These are phyloP conservation scores for Starmerella gropengiesseri DNA, from an alignment of 805 yeast species.

Conservation along the genomic window DNA sequence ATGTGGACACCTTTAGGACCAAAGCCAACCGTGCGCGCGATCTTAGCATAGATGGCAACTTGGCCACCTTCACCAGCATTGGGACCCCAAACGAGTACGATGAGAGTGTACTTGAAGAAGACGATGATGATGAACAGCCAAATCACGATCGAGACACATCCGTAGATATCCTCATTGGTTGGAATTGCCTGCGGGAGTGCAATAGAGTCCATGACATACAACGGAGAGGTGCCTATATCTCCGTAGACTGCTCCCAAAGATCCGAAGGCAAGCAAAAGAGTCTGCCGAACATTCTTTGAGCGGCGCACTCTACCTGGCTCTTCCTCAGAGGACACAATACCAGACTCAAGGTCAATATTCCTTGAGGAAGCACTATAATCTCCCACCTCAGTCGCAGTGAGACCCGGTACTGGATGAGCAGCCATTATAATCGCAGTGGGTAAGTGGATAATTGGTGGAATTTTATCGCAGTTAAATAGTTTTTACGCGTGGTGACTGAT, in stretches of 20 bases:
- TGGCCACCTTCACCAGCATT: conserved; percentile 56
- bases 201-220: conserved; percentile 31
- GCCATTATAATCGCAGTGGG: no score
- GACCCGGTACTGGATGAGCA: no score
- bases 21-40: conserved; percentile 39
- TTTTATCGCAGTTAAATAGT: neutral
- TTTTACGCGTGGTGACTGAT: no score
- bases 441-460: no score
- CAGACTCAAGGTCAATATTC: no score
- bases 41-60: conserved; percentile 50
- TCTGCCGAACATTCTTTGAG: neutral
- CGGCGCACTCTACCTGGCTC: no score
- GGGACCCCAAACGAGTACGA: conserved; percentile 43
- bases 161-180: conserved; percentile 35
- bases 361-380: no score
- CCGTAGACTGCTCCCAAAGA: conserved; percentile 56
- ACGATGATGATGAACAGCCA: conserved; percentile 47
- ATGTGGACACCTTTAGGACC: conserved; percentile 16
- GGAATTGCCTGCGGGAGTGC: conserved; percentile 25
- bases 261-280: conserved; percentile 30
- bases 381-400: no score
- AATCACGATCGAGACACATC: conserved; percentile 44
- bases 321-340: no score
- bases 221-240: conserved; percentile 52
- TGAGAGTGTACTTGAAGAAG: conserved; percentile 39